Conservation (phyloP, 805 yeast genomes). For the Brettanomyces custersianus region DNA sequence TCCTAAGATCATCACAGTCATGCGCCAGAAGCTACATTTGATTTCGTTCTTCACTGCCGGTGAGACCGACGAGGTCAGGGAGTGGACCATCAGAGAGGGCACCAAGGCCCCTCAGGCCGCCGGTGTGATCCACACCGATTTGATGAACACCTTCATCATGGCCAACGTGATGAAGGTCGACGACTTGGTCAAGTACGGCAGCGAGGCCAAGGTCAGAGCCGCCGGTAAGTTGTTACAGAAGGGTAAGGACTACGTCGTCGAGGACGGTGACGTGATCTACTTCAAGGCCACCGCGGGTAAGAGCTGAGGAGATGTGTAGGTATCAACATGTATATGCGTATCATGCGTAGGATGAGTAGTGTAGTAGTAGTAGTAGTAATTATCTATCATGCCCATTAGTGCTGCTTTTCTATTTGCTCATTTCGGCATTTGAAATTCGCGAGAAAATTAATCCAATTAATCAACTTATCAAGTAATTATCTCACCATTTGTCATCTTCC, state of each 20-base stretch:
- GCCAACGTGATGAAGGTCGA: slow-evolving; percentile 66
- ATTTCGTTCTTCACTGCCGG: slow-evolving; percentile 88
- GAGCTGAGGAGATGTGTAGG: slow-evolving; percentile 19
- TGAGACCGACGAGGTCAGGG: slow-evolving; percentile 63
- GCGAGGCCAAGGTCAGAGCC: slow-evolving; percentile 41
- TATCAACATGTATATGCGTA: background rate
- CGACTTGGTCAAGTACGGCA: slow-evolving; percentile 47
- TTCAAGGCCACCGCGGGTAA: slow-evolving; percentile 69
- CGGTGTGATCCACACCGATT: slow-evolving; percentile 79
- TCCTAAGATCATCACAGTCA: slow-evolving; percentile 52
- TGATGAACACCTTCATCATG: slow-evolving; percentile 70
- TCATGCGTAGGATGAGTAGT: background rate
- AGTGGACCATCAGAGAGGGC: slow-evolving; percentile 78
- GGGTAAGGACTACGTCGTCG: slow-evolving; percentile 73
- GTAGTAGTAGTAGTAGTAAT: too few species aligned
- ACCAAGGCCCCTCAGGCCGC: slow-evolving; percentile 85
- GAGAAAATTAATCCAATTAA: too few species aligned
- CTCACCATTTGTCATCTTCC: too few species aligned
- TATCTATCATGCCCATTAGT: too few species aligned
- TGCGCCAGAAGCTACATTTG: slow-evolving; percentile 61
- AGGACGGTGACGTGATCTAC: slow-evolving; percentile 75
- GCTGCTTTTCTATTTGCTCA: too few species aligned
- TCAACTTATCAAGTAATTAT: too few species aligned
- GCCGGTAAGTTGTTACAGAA: slow-evolving; percentile 53
- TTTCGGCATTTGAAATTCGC: too few species aligned